These are phyloP conservation scores for Ceraceosorus guamensis DNA, from an alignment of 1,284 basidiomycete genomes.

Conservation along the genomic window DNA sequence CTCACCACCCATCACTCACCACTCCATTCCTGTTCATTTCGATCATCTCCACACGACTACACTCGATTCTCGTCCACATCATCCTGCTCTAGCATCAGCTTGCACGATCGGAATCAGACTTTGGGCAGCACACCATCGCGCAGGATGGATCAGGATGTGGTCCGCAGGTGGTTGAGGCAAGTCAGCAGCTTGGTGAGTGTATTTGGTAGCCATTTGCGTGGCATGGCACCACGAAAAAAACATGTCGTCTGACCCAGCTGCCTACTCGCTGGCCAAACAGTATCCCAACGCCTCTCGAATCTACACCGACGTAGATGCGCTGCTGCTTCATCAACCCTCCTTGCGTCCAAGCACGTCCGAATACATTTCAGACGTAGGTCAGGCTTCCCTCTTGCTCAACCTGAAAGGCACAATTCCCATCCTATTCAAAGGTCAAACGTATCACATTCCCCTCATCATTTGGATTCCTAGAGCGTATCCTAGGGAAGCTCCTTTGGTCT, in stretches of 20 bases:
- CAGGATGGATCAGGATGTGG: slow-evolving; percentile 38
- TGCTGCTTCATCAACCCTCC: slow-evolving; percentile 59
- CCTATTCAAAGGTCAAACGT: slow-evolving; percentile 64
- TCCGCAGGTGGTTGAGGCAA: slow-evolving; percentile 40
- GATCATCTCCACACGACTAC: too few species aligned
- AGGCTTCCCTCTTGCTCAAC: slow-evolving; percentile 80
- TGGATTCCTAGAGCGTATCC: slow-evolving; percentile 56
- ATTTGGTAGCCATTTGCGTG: background rate
- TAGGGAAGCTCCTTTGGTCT: slow-evolving; percentile 71
- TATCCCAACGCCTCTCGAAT: slow-evolving; percentile 61
- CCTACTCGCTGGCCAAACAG: slow-evolving; percentile 45
- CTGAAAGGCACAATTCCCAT: slow-evolving; percentile 87
- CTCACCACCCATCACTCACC: too few species aligned
- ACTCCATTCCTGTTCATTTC: too few species aligned
- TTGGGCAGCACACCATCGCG: too few species aligned
- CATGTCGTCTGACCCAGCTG: too few species aligned
- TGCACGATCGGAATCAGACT: too few species aligned
- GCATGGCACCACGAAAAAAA: background rate
- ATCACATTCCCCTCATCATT: slow-evolving; percentile 86
- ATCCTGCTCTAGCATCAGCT: too few species aligned
- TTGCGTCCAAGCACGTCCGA: slow-evolving; percentile 83
- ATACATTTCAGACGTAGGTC: slow-evolving; percentile 91
- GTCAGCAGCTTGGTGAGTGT: slow-evolving; percentile 28
- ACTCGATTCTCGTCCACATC: too few species aligned
- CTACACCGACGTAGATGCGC: slow-evolving; percentile 61